Conservation (phyloP, 2,329 filamentous ascomycete genomes). For the Sporothrix phasma region DNA sequence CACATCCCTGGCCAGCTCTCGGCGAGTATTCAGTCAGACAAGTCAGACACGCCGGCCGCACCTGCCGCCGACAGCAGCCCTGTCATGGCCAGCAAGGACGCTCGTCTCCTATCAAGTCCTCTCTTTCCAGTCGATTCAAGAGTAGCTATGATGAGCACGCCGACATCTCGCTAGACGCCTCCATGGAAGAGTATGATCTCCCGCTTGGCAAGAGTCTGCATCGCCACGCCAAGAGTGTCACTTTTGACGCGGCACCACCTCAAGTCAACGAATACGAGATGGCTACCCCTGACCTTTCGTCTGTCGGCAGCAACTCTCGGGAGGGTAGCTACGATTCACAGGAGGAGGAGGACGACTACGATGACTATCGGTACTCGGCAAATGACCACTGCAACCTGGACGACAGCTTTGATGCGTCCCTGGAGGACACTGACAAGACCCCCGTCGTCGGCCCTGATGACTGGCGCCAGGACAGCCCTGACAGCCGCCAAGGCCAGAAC, state of each 20-base stretch:
- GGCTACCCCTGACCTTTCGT: constrained; percentile 93
- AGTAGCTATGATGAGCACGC: constrained; percentile 58
- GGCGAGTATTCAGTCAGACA: constrained; percentile 8
- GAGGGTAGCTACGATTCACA: constrained; percentile 89
- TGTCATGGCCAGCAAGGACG: constrained; percentile 55
- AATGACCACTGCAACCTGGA: constrained; percentile 55
- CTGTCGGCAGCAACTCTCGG: constrained; percentile 76
- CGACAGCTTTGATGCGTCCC: constrained; percentile 89
- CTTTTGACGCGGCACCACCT: constrained; percentile 86
- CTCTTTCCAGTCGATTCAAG: constrained; percentile 61
- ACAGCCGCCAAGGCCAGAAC: constrained; percentile 40
- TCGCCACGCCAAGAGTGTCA: constrained; percentile 91
- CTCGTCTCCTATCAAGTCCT: constrained; percentile 82
- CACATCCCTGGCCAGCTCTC: constrained; percentile 4
- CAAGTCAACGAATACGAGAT: constrained; percentile 98
- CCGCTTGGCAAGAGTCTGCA: constrained; percentile 59
- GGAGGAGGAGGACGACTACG: constrained; percentile 62
- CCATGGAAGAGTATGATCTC: constrained; percentile 47
- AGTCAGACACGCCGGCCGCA: constrained; percentile 12
- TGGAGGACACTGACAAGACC: constrained; percentile 94
- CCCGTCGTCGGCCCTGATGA: constrained; percentile 96
- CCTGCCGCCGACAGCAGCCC: constrained; percentile 18
- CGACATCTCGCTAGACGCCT: constrained; percentile 59
- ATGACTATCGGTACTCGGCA: constrained; percentile 37
- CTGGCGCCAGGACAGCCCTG: constrained; percentile 67